Percentiles rank a stretch among this genome's conserved stretches.
Conservation (phyloP, 352 stramenopile genomes). For the Globisporangium apiculatum region DNA sequence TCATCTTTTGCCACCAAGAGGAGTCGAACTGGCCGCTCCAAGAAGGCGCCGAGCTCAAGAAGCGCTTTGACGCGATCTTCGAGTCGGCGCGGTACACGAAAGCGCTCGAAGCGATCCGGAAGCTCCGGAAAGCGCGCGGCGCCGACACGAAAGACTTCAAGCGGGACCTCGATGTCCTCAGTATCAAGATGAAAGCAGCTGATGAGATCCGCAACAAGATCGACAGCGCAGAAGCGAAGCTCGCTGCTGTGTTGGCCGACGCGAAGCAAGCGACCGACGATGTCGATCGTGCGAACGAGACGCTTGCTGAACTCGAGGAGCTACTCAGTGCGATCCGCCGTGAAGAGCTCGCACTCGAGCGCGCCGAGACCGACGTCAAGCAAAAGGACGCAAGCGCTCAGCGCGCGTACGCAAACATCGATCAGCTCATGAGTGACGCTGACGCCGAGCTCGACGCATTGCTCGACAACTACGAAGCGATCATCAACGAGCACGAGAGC, state of each 20-base stretch:
- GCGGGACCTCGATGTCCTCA: constrained; percentile 88
- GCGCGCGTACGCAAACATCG: constrained; percentile 38
- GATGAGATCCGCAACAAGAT: constrained; percentile 53
- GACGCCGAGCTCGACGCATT: constrained; percentile 51
- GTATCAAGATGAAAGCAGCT: constrained; percentile 70
- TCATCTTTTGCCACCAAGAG: constrained; percentile 99
- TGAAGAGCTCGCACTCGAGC: constrained; percentile 26
- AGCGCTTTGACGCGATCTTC: constrained; percentile 99
- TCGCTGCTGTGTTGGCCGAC: constrained; percentile 30
- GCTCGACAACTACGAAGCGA: constrained; percentile 48
- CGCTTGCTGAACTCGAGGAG: constrained; percentile 47
- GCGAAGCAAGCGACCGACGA: constrained; percentile 23
- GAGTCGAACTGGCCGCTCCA: constrained; percentile 96
- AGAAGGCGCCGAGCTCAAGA: constrained; percentile 97
- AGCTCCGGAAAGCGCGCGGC: constrained; percentile 86
- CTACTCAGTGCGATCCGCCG: constrained; percentile 33
- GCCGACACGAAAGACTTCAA: constrained; percentile 91
- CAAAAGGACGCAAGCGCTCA: constrained; percentile 36
- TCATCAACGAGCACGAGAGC: constrained; percentile 36
- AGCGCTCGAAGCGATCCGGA: constrained; percentile 94
- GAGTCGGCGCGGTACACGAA: constrained; percentile 98
- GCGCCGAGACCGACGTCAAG: constrained; percentile 23
- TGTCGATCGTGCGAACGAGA: constrained; percentile 39
- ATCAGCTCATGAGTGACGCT: constrained; percentile 63
- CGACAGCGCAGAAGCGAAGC: constrained; percentile 31